Conservation (phyloP, 495 filamentous ascomycete genomes). For the Lasiosphaeris hirsuta region DNA sequence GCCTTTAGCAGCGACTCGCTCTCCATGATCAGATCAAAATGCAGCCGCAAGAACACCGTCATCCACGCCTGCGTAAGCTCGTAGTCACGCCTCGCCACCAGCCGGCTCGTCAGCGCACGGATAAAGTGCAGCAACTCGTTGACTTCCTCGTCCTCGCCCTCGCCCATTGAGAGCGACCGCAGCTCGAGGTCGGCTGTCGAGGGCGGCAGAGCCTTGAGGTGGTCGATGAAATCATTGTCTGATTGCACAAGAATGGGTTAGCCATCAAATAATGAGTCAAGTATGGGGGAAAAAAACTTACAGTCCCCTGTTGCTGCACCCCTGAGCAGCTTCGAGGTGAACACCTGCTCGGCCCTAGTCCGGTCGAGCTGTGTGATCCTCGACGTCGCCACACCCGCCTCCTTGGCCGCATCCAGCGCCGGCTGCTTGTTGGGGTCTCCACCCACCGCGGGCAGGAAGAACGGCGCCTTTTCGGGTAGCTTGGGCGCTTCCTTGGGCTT, state of each 20-base stretch:
- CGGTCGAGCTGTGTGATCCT: constrained; percentile 40
- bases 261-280: not conserved
- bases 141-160: constrained; percentile 34
- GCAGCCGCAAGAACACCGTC: constrained; percentile 79
- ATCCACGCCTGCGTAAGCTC: constrained; percentile 96
- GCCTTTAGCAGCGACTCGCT: constrained; percentile 43
- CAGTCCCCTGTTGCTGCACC: constrained; percentile 49
- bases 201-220: constrained; percentile 75
- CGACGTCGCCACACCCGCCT: constrained; percentile 25
- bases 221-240: constrained; percentile 62
- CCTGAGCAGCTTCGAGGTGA: constrained; percentile 56
- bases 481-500: constrained; percentile 91
- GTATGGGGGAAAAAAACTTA: constrained; percentile 29
- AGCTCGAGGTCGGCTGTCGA: constrained; percentile 85
- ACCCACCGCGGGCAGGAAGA: constrained; percentile 79
- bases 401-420: constrained; percentile 9
- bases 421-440: constrained; percentile 17
- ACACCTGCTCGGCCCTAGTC: constrained; percentile 45
- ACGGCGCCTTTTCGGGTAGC: constrained; percentile 88
- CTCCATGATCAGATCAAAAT: constrained; percentile 52
- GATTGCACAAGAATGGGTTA: constrained; percentile 18
- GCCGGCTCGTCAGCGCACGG: constrained; percentile 62
- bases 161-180: constrained; percentile 62
- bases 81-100: constrained; percentile 71
- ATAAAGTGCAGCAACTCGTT: constrained; percentile 65